Evolutionary conservation across 768 basidiomycete genomes (phyloP).

Genomic region (Nevesoporus exiguus): DNA sequence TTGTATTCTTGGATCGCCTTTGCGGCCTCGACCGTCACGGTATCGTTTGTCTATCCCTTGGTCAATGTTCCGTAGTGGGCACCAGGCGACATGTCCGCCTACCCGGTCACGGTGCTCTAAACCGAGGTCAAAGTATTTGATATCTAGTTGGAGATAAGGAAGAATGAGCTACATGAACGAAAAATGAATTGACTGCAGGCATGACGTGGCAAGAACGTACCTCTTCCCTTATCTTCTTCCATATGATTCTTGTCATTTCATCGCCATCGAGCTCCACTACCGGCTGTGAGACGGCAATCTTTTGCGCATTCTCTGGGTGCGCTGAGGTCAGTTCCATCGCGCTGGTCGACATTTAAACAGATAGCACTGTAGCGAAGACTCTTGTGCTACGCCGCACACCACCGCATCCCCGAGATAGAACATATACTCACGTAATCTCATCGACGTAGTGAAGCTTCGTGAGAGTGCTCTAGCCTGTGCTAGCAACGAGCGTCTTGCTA

Average conservation of each 20-base stretch:
- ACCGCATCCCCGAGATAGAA: background rate
- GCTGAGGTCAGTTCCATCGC: slow-evolving; percentile 1
- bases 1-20: slow-evolving; percentile 92
- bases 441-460: slow-evolving; percentile 30
- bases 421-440: slow-evolving; percentile 27
- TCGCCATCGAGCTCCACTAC: slow-evolving; percentile 96
- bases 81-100: slow-evolving; percentile 8
- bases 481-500: slow-evolving; percentile 23
- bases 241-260: slow-evolving; percentile 99
- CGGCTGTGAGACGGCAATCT: slow-evolving; percentile 83
- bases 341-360: background rate
- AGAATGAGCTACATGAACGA: slow-evolving; percentile 77
- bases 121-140: slow-evolving; percentile 99
- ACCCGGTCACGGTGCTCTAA: slow-evolving; percentile 90
- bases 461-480: slow-evolving; percentile 19
- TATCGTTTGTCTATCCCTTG: slow-evolving; percentile 76
- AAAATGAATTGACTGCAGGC: background rate
- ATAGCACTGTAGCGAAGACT: background rate
- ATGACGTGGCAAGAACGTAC: slow-evolving; percentile 38
- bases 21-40: slow-evolving; percentile 90
- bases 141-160: slow-evolving; percentile 90
- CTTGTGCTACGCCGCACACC: slow-evolving; percentile 2
- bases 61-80: background rate
- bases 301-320: slow-evolving; percentile 32
- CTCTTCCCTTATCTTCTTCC: slow-evolving; percentile 97